phyloP scores from a whole-genome alignment of 495 filamentous ascomycete species.

The Acidomyces sp. region DNA sequence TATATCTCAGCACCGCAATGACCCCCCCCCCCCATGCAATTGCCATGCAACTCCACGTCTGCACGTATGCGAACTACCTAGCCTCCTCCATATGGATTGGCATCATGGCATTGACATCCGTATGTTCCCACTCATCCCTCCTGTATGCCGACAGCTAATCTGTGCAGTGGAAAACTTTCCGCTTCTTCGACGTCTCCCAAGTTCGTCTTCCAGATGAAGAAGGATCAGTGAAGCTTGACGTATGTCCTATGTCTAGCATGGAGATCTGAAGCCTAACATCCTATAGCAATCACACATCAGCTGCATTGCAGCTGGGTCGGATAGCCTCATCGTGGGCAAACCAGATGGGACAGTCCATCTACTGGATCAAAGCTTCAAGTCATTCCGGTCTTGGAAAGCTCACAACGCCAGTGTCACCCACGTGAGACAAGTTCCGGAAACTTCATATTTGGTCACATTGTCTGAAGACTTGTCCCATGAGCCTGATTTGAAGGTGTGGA shows the following conservation, averaged over 20 bases:
- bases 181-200: slow-evolving; percentile 91
- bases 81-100: slow-evolving; percentile 14
- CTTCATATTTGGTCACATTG: slow-evolving; percentile 73
- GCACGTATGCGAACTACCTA: background rate
- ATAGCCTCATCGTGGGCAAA: slow-evolving; percentile 80
- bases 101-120: slow-evolving; percentile 29
- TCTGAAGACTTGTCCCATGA: slow-evolving; percentile 78
- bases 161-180: slow-evolving; percentile 89
- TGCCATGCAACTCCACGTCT: too few species aligned
- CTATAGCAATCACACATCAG: slow-evolving; percentile 46
- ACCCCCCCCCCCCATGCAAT: too few species aligned
- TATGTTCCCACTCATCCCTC: slow-evolving; percentile 7
- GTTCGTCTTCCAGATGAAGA: slow-evolving; percentile 67
- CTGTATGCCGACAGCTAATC: slow-evolving; percentile 1
- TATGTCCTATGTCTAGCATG: slow-evolving; percentile 30
- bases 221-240: slow-evolving; percentile 47
- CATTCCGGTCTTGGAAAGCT: slow-evolving; percentile 73
- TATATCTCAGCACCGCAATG: too few species aligned
- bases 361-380: slow-evolving; percentile 72
- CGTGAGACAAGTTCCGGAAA: slow-evolving; percentile 85
- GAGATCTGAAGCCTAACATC: slow-evolving; percentile 1
- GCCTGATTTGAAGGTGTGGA: slow-evolving; percentile 89
- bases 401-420: slow-evolving; percentile 78
- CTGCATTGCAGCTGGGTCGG: slow-evolving; percentile 70
- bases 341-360: slow-evolving; percentile 75